Conservation (phyloP, 208 protist genomes). For the Crithidia expoeki region DNA sequence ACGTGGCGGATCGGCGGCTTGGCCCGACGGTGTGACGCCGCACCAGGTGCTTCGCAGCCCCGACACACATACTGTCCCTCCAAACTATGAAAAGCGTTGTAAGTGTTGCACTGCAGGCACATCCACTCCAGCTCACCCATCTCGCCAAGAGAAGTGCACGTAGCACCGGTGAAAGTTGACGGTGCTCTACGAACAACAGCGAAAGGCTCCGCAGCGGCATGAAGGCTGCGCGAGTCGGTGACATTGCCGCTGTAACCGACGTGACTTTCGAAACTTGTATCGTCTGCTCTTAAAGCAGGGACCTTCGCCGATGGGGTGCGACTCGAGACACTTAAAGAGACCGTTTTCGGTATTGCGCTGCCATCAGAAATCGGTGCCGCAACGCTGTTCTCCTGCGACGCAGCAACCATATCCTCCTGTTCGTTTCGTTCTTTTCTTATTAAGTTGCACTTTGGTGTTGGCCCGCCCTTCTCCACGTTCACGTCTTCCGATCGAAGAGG, state of each 20-base stretch:
- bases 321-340: not conserved
- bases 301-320: not conserved
- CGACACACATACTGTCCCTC: constrained; percentile 28
- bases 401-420: too few species aligned
- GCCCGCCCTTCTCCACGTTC: not conserved
- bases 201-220: constrained; percentile 46
- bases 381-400: not conserved
- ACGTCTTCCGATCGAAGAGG: not conserved
- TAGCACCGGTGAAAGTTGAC: not conserved
- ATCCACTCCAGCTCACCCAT: constrained; percentile 58
- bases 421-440: too few species aligned
- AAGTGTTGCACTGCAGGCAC: constrained; percentile 59
- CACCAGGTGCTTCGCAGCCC: constrained; percentile 44
- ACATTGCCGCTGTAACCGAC: not conserved
- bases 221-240: constrained; percentile 34
- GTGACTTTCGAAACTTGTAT: not conserved
- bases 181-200: constrained; percentile 30
- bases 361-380: not conserved
- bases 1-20: constrained; percentile 68
- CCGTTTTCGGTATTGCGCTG: not conserved
- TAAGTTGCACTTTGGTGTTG: too few species aligned
- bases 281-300: too few species aligned
- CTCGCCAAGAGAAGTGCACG: constrained; percentile 11
- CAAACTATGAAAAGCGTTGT: constrained; percentile 54
- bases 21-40: constrained; percentile 45